Base-by-base conservation (phyloP, 345 rosid genomes). In the Eucalyptus globulus region DNA sequence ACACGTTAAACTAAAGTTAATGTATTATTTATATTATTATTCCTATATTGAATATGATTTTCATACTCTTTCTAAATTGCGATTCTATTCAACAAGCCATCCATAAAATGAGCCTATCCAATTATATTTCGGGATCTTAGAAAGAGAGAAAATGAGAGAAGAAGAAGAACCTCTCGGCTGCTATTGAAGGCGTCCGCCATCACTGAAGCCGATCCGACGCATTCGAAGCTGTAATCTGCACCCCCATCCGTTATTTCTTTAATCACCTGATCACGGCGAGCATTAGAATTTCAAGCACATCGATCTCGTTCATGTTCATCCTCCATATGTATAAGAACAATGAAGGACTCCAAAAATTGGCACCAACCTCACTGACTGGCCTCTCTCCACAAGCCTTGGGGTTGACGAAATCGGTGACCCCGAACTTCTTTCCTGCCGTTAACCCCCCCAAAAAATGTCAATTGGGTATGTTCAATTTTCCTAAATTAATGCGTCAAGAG, bases 221-320 rank as follows among this genome's bases (percentile, higher is more conserved):
- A 96, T 89, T 96, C 98, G 31, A 97, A 97, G 95, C 96, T 93
- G 49, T 95, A 97, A 87, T 97, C 98, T 44, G 94, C 97, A 58
- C 97, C 99, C n/a, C 93, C 95, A 14, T 90, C 93, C 6, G 97
- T 95, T 91, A 94, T 93, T 90, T 94, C 97, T 51, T 88, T 91
- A 16, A 95, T 95, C 29, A 95, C 96, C 98, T 95, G 80, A 6
- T 43, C 72, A 87, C 31, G 2, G 13, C 22, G 8, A 65, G 34
- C 29, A 26, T 76, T 80, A 47, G 24, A 27, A 27, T 67, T 49
- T 15, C 53, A 83, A 29, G 21, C 17, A 49, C 31, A 4, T 69
- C 16, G 53, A 29, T 43, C 56, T 19, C 37, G 45, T 21, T 12
- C 62, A 10, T 31, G 37, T 24, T 22, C 9, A 86, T 21, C 11